Evolutionary conservation across 306 rosid genomes (phyloP), one percentile per base, ranked within the genome.

Genomic region (Quillaja saponaria): DNA sequence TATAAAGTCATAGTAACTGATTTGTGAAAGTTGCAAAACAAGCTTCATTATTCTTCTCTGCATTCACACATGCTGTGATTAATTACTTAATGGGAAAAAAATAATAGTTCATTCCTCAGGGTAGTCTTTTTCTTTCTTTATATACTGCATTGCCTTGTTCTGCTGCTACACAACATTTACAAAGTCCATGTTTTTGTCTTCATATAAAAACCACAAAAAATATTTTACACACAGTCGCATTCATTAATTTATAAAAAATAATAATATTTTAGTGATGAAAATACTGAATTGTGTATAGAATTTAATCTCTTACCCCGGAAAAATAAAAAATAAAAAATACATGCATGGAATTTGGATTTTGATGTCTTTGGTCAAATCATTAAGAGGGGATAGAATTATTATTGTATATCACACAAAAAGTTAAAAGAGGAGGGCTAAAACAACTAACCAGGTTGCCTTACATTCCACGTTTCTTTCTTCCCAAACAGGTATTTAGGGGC

Each of bases 381-480:
- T 56, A 13, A 39, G 21, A 60, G 61, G 35, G 46, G 49, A 57
- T 14, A 35, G 67, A 73, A 68, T 61, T 39, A 7, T 39, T 8
- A 12, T 39, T 39, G 7, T 8, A 39, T 18, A 66, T 61, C 6
- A 17, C 31, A 44, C 14, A 53, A 66, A 25, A 61, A 68, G 69
- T 58, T 57, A 58, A 73, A 56, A 55, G 71, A 49, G 68, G 72
- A 52, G 76, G 75, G 72, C 71, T 46, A 61, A 85, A 70, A 79
- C 64, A 78, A 75, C 79, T 69, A 48, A 77, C 72, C 58, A 45
- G 68, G 94, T 80, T 88, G 74, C 82, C 91, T 88, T 88, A 71
- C 73, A 61, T 76, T 57, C 82, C 92, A 91, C 97, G 96, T 84
- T 86, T 88, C 87, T 85, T 34, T 70, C 71, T 64, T 63, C 50